These are phyloP conservation scores for Saccharum officinarum DNA, from an alignment of 176 grass and related monocot genomes.

Conservation along the genomic window DNA sequence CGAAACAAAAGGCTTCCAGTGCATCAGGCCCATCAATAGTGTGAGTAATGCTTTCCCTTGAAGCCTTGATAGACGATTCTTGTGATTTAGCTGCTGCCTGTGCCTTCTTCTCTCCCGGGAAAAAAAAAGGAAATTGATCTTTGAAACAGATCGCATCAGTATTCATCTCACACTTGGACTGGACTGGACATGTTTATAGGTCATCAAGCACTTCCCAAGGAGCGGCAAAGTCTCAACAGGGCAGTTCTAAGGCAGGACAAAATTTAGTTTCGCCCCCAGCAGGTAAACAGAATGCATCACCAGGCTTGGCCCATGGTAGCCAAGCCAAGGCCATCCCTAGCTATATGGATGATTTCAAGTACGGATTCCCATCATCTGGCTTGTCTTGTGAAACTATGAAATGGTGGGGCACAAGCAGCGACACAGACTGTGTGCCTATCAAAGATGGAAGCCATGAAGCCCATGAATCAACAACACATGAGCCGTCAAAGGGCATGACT, in stretches of 20 bases:
- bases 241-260: constrained; percentile 40
- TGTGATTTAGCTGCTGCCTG: constrained; percentile 18
- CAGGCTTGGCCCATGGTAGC: constrained; percentile 46
- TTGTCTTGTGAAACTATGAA: constrained; percentile 59
- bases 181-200: constrained; percentile 30
- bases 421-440: constrained; percentile 20
- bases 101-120: not conserved
- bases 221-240: constrained; percentile 44
- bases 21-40: constrained; percentile 44
- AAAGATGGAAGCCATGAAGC: constrained; percentile 44
- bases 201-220: constrained; percentile 41
- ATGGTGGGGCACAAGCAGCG: constrained; percentile 72
- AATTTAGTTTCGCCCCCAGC: not conserved
- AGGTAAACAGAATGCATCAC: constrained; percentile 35
- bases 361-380: constrained; percentile 69
- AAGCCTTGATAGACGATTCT: constrained; percentile 18
- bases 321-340: constrained; percentile 73
- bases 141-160: not conserved
- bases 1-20: constrained; percentile 57
- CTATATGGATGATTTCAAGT: constrained; percentile 95
- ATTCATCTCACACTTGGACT: constrained; percentile 28
- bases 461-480: constrained; percentile 42
- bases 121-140: not conserved
- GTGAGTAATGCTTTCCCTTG: constrained; percentile 47
- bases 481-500: constrained; percentile 39